A percentile compares a stretch with the other conserved stretches of the same genome.
phyloP scores from a whole-genome alignment of 2,329 filamentous ascomycete species.

The Aspergillus brasiliensis region DNA sequence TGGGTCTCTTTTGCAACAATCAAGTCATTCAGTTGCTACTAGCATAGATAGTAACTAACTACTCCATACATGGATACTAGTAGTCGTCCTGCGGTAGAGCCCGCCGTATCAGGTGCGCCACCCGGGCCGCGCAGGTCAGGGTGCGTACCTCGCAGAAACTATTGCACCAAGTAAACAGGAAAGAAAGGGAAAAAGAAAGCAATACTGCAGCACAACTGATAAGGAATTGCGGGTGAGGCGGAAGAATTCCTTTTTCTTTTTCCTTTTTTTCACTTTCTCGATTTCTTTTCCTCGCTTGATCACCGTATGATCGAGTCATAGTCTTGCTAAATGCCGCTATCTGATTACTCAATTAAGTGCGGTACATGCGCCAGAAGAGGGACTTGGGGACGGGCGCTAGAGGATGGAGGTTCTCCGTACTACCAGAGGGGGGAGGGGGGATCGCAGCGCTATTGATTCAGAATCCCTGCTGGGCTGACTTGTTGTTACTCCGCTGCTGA shows the following conservation, averaged over 20 bases:
- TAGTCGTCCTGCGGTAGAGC: neutral
- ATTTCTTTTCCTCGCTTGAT: neutral
- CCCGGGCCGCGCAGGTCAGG: neutral
- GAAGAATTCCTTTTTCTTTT: neutral
- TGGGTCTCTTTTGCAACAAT: too few relatives aligned
- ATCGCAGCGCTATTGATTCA: neutral
- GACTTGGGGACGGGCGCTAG: neutral
- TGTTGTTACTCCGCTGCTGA: neutral
- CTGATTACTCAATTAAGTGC: constrained; percentile 2
- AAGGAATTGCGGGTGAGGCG: neutral
- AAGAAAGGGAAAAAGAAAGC: neutral
- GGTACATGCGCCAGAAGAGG: neutral
- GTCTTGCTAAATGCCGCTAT: neutral
- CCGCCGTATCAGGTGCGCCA: constrained; percentile 6
- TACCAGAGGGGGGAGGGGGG: neutral
- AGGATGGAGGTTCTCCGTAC: neutral
- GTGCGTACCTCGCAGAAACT: neutral
- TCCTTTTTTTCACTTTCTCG: neutral
- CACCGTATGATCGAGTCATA: constrained; percentile 5
- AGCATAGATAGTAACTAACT: too few relatives aligned
- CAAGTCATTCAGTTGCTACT: too few relatives aligned
- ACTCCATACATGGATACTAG: too few relatives aligned
- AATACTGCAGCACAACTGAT: neutral
- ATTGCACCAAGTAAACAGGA: neutral
- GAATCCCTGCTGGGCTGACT: neutral